A percentile compares a stretch with the other conserved stretches of the same genome.
phyloP scores from a whole-genome alignment of 345 rosid genomes.

The Gossypium australe region DNA sequence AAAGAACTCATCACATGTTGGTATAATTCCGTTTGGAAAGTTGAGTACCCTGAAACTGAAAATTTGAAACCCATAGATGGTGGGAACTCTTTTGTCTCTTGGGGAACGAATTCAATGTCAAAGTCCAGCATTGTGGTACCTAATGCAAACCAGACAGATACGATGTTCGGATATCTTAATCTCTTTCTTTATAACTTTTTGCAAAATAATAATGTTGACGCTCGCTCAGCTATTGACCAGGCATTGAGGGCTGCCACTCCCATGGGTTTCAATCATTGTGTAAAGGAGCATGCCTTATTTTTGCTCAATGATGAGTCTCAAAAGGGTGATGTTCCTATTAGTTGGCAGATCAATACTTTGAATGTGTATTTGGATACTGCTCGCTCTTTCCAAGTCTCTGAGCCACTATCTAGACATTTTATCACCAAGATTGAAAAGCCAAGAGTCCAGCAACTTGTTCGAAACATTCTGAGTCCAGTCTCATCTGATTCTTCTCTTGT shows the following conservation, averaged over 20 bases:
- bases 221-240: slow-evolving; percentile 45
- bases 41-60: slow-evolving; percentile 21
- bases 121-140: slow-evolving; percentile 22
- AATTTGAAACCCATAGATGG: slow-evolving; percentile 17
- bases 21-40: slow-evolving; percentile 52
- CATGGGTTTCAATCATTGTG: slow-evolving; percentile 42
- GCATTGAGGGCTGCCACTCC: slow-evolving; percentile 53
- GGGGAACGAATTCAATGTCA: slow-evolving; percentile 27
- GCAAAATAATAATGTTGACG: slow-evolving; percentile 47
- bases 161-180: slow-evolving; percentile 71
- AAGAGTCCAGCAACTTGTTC: slow-evolving; percentile 51
- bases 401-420: slow-evolving; percentile 66
- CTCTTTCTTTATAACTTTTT: slow-evolving; percentile 55
- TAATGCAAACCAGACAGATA: slow-evolving; percentile 35
- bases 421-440: slow-evolving; percentile 49
- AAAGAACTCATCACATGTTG: slow-evolving; percentile 61
- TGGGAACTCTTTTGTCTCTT: slow-evolving; percentile 17
- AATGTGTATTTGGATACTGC: slow-evolving; percentile 49
- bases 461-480: slow-evolving; percentile 52
- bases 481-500: slow-evolving; percentile 45
- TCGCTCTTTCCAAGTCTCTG: slow-evolving; percentile 31
- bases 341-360: slow-evolving; percentile 44
- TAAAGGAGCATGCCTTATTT: slow-evolving; percentile 67
- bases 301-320: slow-evolving; percentile 34
- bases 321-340: slow-evolving; percentile 29